Conservation (phyloP, 768 basidiomycete species). For the Lactarius trivialis region DNA sequence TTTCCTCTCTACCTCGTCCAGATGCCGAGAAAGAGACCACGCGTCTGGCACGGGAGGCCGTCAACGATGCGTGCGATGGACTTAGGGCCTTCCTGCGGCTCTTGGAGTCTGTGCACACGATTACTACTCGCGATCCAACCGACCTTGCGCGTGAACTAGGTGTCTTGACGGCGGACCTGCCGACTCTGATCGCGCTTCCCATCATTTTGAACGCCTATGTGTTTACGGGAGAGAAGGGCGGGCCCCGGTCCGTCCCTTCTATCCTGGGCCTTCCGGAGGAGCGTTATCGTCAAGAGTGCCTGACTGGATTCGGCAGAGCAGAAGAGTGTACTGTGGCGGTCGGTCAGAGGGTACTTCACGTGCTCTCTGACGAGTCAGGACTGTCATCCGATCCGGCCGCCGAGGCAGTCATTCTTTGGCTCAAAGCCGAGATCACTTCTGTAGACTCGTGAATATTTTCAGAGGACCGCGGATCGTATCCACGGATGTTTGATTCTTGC, state of each 20-base stretch:
- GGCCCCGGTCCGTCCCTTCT: slow-evolving; percentile 40
- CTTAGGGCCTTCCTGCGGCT: slow-evolving; percentile 51
- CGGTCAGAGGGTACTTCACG: slow-evolving; percentile 49
- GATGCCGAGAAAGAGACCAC: slow-evolving; percentile 40
- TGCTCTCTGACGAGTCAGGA: slow-evolving; percentile 31
- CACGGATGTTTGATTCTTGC: not conserved
- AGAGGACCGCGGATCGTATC: not conserved
- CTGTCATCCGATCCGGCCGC: slow-evolving; percentile 21
- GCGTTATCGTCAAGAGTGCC: slow-evolving; percentile 60
- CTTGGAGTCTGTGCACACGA: slow-evolving; percentile 38
- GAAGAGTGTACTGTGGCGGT: slow-evolving; percentile 63
- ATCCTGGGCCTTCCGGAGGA: slow-evolving; percentile 54
- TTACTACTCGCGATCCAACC: slow-evolving; percentile 19
- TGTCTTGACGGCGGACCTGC: slow-evolving; percentile 53
- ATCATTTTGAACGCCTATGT: slow-evolving; percentile 50
- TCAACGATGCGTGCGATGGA: slow-evolving; percentile 70
- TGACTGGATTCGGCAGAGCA: slow-evolving; percentile 70
- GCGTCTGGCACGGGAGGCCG: slow-evolving; percentile 67
- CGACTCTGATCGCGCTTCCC: slow-evolving; percentile 68
- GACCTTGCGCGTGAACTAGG: slow-evolving; percentile 40
- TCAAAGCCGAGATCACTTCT: slow-evolving; percentile 22
- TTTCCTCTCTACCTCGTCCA: slow-evolving; percentile 58
- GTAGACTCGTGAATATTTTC: slow-evolving; percentile 5
- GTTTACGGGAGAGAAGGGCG: slow-evolving; percentile 22
- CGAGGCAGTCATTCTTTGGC: slow-evolving; percentile 24